These are phyloP conservation scores for Pyrenophora graminea DNA, from an alignment of 2,329 filamentous ascomycete species.

Conservation along the genomic window DNA sequence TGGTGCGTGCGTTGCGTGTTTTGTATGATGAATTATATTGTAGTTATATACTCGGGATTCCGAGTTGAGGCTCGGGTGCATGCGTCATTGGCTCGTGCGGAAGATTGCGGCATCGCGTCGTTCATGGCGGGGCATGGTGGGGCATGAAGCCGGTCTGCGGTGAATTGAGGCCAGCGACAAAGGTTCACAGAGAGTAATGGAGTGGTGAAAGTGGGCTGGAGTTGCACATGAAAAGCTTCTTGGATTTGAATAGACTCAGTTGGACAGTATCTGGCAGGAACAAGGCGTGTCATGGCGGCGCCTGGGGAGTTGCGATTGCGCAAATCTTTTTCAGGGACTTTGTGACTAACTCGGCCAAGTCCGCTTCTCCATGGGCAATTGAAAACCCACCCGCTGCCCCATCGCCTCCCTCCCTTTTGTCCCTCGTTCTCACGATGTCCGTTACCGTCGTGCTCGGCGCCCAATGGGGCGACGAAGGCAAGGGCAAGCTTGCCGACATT, in stretches of 20 bases:
- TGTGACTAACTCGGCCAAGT: constrained; percentile 22
- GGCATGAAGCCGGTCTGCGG: constrained; percentile 10
- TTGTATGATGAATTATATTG: no score
- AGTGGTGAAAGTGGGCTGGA: neutral
- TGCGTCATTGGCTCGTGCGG: constrained; percentile 21
- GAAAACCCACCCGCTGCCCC: constrained; percentile 28
- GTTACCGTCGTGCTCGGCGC: constrained; percentile 63
- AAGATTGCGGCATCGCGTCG: constrained; percentile 17
- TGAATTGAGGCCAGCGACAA: neutral
- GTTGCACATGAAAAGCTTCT: neutral
- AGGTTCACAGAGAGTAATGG: neutral
- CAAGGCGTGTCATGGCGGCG: neutral
- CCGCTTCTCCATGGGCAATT: constrained; percentile 21
- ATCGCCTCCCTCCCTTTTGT: constrained; percentile 12
- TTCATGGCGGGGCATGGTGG: constrained; percentile 20
- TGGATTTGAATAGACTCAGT: no score
- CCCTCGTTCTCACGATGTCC: constrained; percentile 44
- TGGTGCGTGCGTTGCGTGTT: no score
- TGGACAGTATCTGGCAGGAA: neutral
- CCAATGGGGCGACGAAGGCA: constrained; percentile 65
- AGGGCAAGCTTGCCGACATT: constrained; percentile 65
- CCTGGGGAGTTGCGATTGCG: constrained; percentile 3
- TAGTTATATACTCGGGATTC: no score
- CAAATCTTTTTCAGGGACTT: neutral
- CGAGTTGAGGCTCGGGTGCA: neutral